Evolutionary conservation across 116 monocot species (phyloP).

Genomic region (Dioscorea cayenensis): DNA sequence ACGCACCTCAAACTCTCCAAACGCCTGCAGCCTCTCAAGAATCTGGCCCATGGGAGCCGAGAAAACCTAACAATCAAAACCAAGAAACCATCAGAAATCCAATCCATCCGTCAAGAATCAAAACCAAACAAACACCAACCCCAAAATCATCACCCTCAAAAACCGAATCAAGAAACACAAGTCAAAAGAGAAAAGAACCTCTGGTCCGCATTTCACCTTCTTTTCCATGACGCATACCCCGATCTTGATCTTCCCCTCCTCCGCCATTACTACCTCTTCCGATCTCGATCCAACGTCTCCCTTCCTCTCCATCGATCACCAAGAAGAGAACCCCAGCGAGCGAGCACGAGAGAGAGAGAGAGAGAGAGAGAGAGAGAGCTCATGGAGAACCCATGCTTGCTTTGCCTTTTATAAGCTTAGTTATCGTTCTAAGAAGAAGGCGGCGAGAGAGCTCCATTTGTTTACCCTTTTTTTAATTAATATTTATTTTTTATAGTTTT

Average conservation of each 20-base stretch:
- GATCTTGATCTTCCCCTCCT: slow-evolving; percentile 52
- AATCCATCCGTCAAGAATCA: background rate
- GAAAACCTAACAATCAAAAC: slow-evolving; percentile 36
- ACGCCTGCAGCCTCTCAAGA: slow-evolving; percentile 74
- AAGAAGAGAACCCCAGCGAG: too few species aligned
- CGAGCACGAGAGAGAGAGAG: too few species aligned
- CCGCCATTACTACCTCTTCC: slow-evolving; percentile 7
- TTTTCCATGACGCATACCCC: slow-evolving; percentile 99
- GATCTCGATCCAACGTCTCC: background rate
- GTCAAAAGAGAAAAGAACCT: slow-evolving; percentile 25
- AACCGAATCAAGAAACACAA: background rate
- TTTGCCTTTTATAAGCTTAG: too few species aligned
- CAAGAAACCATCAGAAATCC: background rate
- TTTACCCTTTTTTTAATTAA: too few species aligned
- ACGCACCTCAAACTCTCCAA: slow-evolving; percentile 96
- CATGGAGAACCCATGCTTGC: too few species aligned
- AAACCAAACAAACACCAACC: background rate
- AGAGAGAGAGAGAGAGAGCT: too few species aligned
- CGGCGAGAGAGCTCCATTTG: too few species aligned
- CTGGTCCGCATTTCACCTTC: slow-evolving; percentile 78
- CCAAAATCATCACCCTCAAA: background rate
- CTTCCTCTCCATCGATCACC: background rate
- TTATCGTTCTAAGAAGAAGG: too few species aligned
- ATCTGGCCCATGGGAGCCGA: slow-evolving; percentile 95
- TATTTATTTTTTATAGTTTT: too few species aligned